Evolutionary conservation across 2,329 filamentous ascomycete species (phyloP).

Genomic region (Knoxdaviesia capensis): DNA sequence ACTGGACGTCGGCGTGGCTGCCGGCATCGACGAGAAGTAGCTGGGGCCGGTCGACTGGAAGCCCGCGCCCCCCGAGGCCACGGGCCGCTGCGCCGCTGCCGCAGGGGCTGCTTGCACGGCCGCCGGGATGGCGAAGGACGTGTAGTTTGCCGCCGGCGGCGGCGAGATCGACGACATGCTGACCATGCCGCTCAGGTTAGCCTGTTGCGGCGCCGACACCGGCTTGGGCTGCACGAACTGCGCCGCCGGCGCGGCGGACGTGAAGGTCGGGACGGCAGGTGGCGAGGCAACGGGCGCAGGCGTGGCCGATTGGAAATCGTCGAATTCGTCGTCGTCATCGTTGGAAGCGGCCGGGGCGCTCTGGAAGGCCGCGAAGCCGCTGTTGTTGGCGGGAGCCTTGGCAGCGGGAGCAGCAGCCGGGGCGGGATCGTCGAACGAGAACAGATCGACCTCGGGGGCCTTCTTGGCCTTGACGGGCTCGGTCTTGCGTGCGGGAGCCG

Average conservation of each 20-base stretch:
- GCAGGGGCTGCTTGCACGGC: slow-evolving; percentile 8
- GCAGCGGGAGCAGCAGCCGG: slow-evolving; percentile 22
- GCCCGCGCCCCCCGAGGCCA: slow-evolving; percentile 19
- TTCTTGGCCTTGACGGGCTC: slow-evolving; percentile 47
- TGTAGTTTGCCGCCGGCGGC: slow-evolving; percentile 42
- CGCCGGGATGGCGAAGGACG: slow-evolving; percentile 34
- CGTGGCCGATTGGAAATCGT: slow-evolving; percentile 86
- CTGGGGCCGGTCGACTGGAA: slow-evolving; percentile 73
- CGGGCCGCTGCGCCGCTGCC: slow-evolving; percentile 10
- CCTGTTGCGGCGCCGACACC: slow-evolving; percentile 62
- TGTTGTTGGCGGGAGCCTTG: slow-evolving; percentile 21
- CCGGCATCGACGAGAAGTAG: slow-evolving; percentile 58
- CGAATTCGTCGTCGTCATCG: slow-evolving; percentile 80
- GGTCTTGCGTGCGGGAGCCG: slow-evolving; percentile 32
- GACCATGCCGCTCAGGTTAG: slow-evolving; percentile 61
- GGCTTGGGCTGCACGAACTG: slow-evolving; percentile 72
- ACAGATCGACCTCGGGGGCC: slow-evolving; percentile 77
- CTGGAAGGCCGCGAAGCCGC: background rate
- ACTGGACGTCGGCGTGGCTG: slow-evolving; percentile 9
- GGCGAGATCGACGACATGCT: slow-evolving; percentile 68
- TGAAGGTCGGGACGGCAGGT: slow-evolving; percentile 26
- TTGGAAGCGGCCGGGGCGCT: slow-evolving; percentile 4
- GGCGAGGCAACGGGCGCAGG: slow-evolving; percentile 28
- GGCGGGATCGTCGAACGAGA: slow-evolving; percentile 70
- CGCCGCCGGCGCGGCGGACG: slow-evolving; percentile 32